Percentiles rank a stretch among this genome's conserved stretches.
phyloP scores from a whole-genome alignment of 345 rosid genomes.

The Eutrema japonicum region DNA sequence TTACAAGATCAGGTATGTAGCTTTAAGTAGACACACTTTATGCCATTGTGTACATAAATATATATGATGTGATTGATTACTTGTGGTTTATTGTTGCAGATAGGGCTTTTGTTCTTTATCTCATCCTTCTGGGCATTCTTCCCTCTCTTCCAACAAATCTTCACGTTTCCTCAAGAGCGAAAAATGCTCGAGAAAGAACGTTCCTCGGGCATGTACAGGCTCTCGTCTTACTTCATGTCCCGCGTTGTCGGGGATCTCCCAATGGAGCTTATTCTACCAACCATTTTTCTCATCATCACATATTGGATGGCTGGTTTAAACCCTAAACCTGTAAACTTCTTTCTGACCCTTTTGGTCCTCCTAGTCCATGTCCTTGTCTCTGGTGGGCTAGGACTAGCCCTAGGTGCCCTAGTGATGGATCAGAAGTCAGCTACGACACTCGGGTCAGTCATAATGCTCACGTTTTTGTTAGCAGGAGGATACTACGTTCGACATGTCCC shows the following conservation, averaged over 20 bases:
- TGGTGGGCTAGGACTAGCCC: conserved; percentile 85
- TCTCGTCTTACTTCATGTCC: conserved; percentile 84
- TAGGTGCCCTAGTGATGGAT: conserved; percentile 92
- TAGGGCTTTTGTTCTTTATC: conserved; percentile 73
- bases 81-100: conserved; percentile 49
- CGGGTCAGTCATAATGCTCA: conserved; percentile 90
- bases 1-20: conserved; percentile 69
- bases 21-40: not conserved
- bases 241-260: conserved; percentile 66
- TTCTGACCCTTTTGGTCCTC: conserved; percentile 52
- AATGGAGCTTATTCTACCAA: conserved; percentile 73
- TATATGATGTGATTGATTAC: not conserved
- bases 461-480: conserved; percentile 81
- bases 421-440: conserved; percentile 82
- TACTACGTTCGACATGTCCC: conserved; percentile 88
- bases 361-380: conserved; percentile 85
- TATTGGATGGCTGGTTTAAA: conserved; percentile 81
- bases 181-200: conserved; percentile 83
- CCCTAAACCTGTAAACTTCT: conserved; percentile 44
- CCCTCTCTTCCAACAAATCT: conserved; percentile 77
- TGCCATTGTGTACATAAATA: not conserved
- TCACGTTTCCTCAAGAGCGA: conserved; percentile 81
- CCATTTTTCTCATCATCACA: conserved; percentile 54
- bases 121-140: conserved; percentile 69
- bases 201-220: conserved; percentile 81